phyloP scores from a whole-genome alignment of 1,284 basidiomycete genomes.

The Leccinum solheimii region DNA sequence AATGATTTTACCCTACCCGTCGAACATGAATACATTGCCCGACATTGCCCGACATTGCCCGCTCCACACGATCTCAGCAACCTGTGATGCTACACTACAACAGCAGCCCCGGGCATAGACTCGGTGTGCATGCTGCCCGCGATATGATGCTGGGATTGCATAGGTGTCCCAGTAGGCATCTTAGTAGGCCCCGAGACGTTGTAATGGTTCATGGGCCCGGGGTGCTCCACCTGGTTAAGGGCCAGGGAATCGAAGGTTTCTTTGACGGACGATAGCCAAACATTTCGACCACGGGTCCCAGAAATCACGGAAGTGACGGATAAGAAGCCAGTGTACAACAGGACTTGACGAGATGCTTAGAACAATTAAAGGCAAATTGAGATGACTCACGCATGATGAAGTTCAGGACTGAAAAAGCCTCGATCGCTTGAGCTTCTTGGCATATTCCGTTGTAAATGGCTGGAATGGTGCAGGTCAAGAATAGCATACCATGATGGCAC shows the following conservation, averaged over 20 bases:
- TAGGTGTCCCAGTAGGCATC: not conserved
- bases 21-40: not conserved
- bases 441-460: constrained; percentile 35
- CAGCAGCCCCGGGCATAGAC: not conserved
- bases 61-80: not conserved
- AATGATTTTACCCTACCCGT: not conserved
- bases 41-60: not conserved
- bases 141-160: constrained; percentile 7
- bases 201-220: constrained; percentile 23
- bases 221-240: constrained; percentile 9
- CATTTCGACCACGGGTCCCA: constrained; percentile 38
- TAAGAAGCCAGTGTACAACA: constrained; percentile 42
- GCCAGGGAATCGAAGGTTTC: constrained; percentile 35
- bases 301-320: constrained; percentile 39
- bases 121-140: not conserved
- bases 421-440: constrained; percentile 44
- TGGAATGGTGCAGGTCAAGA: constrained; percentile 3
- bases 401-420: constrained; percentile 54
- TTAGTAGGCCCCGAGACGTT: constrained; percentile 1
- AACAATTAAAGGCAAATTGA: not conserved
- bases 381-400: constrained; percentile 49
- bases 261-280: constrained; percentile 47
- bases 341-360: constrained; percentile 35
- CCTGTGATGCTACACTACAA: not conserved
- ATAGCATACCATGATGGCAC: not conserved